Evolutionary conservation across 352 stramenopile species (phyloP).

Genomic region (Aphanomyces euteiches): DNA sequence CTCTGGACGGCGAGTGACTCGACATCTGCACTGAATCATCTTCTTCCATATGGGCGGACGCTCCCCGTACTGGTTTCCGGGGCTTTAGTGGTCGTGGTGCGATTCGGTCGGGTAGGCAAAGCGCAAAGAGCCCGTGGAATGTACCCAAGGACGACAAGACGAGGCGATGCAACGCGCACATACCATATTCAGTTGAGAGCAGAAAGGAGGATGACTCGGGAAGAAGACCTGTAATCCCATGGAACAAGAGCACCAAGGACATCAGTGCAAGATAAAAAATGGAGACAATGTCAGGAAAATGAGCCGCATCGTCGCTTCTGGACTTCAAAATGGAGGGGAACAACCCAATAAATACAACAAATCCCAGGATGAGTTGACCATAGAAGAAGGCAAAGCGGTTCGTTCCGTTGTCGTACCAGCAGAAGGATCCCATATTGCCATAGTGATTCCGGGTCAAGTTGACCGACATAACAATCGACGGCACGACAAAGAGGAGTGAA

Average conservation of each 20-base stretch:
- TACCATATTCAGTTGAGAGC: neutral
- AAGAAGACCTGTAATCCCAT: slow-evolving; percentile 12
- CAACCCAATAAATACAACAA: slow-evolving; percentile 20
- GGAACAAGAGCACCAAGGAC: neutral
- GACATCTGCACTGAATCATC: too few species aligned
- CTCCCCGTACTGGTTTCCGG: too few species aligned
- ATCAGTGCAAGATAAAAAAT: slow-evolving; percentile 1
- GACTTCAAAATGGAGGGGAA: slow-evolving; percentile 6
- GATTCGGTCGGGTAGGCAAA: neutral
- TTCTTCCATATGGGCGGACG: too few species aligned
- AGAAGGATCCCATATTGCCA: slow-evolving; percentile 6
- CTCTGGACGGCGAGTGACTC: too few species aligned
- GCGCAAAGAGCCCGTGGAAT: slow-evolving; percentile 1
- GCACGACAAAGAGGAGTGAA: slow-evolving; percentile 7
- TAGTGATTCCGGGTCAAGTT: slow-evolving; percentile 13
- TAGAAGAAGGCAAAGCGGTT: slow-evolving; percentile 22
- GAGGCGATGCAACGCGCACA: slow-evolving; percentile 22
- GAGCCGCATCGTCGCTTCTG: neutral
- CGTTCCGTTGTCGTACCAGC: slow-evolving; percentile 11
- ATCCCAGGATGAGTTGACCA: slow-evolving; percentile 16
- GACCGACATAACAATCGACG: slow-evolving; percentile 16
- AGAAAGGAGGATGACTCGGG: neutral
- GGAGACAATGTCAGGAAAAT: neutral
- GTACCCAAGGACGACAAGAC: slow-evolving; percentile 5
- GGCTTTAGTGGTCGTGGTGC: too few species aligned